Percentiles rank a stretch among this genome's conserved stretches.
Conservation (phyloP, 768 basidiomycete genomes). For the Sporobolomyces roseus region DNA sequence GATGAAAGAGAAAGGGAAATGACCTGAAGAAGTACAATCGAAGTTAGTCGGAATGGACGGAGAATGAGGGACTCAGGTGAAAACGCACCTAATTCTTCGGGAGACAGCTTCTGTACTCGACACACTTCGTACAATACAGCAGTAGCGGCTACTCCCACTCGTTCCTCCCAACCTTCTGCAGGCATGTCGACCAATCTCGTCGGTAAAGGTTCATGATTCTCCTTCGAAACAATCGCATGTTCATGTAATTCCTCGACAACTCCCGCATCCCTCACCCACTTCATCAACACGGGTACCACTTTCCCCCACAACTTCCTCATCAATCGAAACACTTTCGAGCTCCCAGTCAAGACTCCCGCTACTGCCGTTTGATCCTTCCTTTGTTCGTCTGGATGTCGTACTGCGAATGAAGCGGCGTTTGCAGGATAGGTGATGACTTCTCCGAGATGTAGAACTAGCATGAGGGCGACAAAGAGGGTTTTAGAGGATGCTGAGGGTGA, state of each 20-base stretch:
- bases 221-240: constrained; percentile 47
- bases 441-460: constrained; percentile 33
- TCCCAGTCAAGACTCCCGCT: constrained; percentile 17
- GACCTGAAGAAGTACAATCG: constrained; percentile 53
- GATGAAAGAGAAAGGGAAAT: constrained; percentile 78
- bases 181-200: constrained; percentile 24
- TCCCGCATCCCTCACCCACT: constrained; percentile 68
- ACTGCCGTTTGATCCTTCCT: neutral
- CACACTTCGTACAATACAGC: constrained; percentile 77
- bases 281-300: constrained; percentile 75
- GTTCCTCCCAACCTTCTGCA: constrained; percentile 38
- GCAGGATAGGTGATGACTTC: constrained; percentile 25
- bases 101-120: constrained; percentile 75
- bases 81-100: constrained; percentile 70
- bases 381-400: neutral
- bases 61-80: neutral
- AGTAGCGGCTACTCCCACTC: constrained; percentile 41
- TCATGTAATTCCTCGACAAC: constrained; percentile 63
- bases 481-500: constrained; percentile 61
- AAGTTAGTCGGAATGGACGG: neutral
- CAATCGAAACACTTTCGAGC: constrained; percentile 33
- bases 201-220: neutral
- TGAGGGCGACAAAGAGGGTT: constrained; percentile 37
- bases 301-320: constrained; percentile 62
- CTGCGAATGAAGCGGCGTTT: neutral